A percentile compares a stretch with the other conserved stretches of the same genome.
These are phyloP conservation scores for Suillus occidentalis DNA, from an alignment of 768 basidiomycete genomes.

Conservation along the genomic window DNA sequence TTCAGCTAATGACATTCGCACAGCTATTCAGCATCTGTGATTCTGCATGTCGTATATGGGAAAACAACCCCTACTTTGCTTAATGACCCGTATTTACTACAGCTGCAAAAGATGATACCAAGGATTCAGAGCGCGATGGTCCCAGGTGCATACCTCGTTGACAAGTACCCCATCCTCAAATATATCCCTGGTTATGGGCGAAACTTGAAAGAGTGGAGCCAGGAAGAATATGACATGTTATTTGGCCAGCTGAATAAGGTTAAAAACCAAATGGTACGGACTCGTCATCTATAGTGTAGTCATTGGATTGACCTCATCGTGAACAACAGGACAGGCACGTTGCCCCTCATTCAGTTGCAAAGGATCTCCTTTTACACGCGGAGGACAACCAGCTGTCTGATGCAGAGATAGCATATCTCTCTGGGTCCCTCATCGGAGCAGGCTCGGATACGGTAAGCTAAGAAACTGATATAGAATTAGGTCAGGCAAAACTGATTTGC, in stretches of 20 bases:
- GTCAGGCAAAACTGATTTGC: not conserved
- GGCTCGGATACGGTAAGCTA: conserved; percentile 51
- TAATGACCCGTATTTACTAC: conserved; percentile 23
- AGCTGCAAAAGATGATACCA: conserved; percentile 29
- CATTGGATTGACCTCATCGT: conserved; percentile 25
- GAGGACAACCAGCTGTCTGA: conserved; percentile 48
- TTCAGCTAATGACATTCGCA: not conserved
- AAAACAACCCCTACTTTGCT: conserved; percentile 21
- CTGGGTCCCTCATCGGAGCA: conserved; percentile 63
- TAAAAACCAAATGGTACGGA: conserved; percentile 41
- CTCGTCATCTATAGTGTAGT: not conserved
- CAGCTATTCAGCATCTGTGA: conserved; percentile 28
- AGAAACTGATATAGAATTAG: not conserved
- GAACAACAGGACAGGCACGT: conserved; percentile 12
- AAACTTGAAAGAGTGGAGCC: conserved; percentile 53
- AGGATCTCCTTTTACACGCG: conserved; percentile 49
- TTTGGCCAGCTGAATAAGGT: conserved; percentile 47
- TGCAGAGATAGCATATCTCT: conserved; percentile 56
- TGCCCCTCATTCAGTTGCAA: conserved; percentile 42
- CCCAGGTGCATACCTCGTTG: conserved; percentile 35
- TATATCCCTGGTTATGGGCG: conserved; percentile 65
- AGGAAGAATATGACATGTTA: conserved; percentile 52
- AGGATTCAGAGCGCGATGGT: conserved; percentile 32
- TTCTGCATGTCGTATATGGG: conserved; percentile 29
- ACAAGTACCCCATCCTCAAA: conserved; percentile 34